Conservation (phyloP, 805 yeast species). For the Saccharomycopsis synnaedendra region DNA sequence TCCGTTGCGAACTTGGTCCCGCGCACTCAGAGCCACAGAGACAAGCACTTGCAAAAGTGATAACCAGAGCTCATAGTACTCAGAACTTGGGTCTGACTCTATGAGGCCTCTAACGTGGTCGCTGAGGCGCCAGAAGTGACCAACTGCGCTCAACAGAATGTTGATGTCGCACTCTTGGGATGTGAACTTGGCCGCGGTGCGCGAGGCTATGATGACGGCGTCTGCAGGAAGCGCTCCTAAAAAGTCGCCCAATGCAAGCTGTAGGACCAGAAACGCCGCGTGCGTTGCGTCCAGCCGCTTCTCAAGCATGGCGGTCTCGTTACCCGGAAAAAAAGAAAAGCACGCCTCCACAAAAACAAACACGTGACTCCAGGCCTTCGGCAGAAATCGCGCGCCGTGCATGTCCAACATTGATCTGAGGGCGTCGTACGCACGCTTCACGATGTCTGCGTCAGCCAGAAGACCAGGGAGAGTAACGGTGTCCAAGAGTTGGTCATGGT, state of each 20-base stretch:
- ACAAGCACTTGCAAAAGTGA: constrained; percentile 53
- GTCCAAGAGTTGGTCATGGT: too few species aligned
- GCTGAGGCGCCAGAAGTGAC: constrained; percentile 87
- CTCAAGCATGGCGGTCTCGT: constrained; percentile 27
- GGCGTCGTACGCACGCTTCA: too few species aligned
- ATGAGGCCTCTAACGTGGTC: constrained; percentile 43
- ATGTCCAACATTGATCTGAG: constrained; percentile 38
- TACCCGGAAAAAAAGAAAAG: constrained; percentile 31
- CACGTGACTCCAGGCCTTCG: constrained; percentile 63
- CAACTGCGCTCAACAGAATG: constrained; percentile 81
- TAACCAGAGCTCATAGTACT: constrained; percentile 41
- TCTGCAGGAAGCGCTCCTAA: constrained; percentile 55
- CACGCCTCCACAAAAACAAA: constrained; percentile 50
- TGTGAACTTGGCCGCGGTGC: constrained; percentile 59
- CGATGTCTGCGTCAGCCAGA: too few species aligned
- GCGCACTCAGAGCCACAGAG: constrained; percentile 46
- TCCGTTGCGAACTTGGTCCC: constrained; percentile 82
- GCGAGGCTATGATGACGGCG: constrained; percentile 33
- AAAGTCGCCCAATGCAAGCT: constrained; percentile 78
- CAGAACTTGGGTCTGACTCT: constrained; percentile 15
- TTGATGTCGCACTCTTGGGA: constrained; percentile 65
- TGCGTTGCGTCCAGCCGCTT: constrained; percentile 42
- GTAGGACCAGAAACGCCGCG: constrained; percentile 72
- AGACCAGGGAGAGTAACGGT: too few species aligned
- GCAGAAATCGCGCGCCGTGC: constrained; percentile 48